Conservation (phyloP, 257 asterid species). For the Solanum ossicruentum region DNA sequence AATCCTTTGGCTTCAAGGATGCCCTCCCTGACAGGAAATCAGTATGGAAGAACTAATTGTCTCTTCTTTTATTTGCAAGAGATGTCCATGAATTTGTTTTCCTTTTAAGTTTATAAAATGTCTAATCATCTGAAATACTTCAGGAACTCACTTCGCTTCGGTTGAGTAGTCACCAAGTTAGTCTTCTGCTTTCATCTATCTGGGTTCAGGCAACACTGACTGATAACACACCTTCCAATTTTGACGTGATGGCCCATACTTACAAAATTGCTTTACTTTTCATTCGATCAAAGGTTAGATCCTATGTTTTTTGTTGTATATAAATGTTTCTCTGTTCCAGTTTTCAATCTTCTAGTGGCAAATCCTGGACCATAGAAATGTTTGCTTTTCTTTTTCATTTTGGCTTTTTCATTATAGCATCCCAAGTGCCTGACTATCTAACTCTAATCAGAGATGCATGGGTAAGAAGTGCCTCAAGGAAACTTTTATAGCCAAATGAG, state of each 20-base stretch:
- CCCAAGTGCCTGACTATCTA: neutral
- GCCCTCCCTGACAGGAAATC: conserved; percentile 4
- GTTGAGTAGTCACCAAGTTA: conserved; percentile 36
- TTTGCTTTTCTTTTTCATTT: neutral
- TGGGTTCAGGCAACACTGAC: conserved; percentile 35
- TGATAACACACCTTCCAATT: conserved; percentile 32
- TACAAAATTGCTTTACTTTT: conserved; percentile 27
- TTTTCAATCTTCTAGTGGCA: neutral
- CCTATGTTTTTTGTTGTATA: neutral
- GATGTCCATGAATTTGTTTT: neutral
- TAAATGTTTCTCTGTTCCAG: neutral
- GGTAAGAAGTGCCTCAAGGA: neutral
- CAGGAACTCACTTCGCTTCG: conserved; percentile 36
- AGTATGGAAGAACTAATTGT: conserved; percentile 3
- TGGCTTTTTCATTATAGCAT: neutral
- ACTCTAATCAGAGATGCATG: neutral
- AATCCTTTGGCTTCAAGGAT: conserved; percentile 15
- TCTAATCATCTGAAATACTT: neutral
- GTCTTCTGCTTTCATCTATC: conserved; percentile 38
- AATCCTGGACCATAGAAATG: neutral
- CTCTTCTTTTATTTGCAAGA: neutral
- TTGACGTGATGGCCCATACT: conserved; percentile 39
- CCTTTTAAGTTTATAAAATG: neutral
- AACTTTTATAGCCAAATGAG: neutral
- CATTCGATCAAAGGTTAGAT: conserved; percentile 33